These are phyloP conservation scores for Guadua angustifolia DNA, from an alignment of 176 grass and related monocot species.

Conservation along the genomic window DNA sequence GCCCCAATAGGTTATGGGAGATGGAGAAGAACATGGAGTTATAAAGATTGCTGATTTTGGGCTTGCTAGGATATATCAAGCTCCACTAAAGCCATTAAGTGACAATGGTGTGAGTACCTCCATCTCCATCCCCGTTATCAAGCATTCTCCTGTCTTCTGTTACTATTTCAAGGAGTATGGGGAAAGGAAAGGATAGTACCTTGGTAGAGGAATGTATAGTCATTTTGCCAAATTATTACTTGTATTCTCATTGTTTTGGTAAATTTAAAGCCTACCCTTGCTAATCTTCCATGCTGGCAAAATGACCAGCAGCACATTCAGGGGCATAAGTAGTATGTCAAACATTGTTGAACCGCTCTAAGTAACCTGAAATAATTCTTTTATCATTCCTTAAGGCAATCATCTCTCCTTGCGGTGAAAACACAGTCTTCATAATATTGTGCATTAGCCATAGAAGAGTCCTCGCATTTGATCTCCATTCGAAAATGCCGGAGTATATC, in stretches of 20 bases:
- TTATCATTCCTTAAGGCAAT: constrained; percentile 25
- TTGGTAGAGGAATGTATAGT: constrained; percentile 31
- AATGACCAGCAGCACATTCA: constrained; percentile 94
- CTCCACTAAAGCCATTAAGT: constrained; percentile 94
- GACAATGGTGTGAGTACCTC: constrained; percentile 78
- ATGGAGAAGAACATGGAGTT: constrained; percentile 96
- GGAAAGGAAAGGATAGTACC: constrained; percentile 24
- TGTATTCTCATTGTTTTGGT: constrained; percentile 16
- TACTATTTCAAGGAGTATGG: constrained; percentile 15
- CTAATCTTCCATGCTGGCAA: constrained; percentile 87
- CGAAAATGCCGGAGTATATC: constrained; percentile 95
- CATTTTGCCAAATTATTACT: constrained; percentile 15
- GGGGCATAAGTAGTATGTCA: constrained; percentile 86
- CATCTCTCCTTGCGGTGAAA: constrained; percentile 71
- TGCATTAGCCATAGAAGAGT: constrained; percentile 74
- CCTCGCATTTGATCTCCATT: constrained; percentile 92
- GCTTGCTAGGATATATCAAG: constrained; percentile 99
- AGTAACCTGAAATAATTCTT: constrained; percentile 14
- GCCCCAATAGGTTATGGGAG: constrained; percentile 85
- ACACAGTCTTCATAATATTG: constrained; percentile 85
- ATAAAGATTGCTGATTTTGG: constrained; percentile 99
- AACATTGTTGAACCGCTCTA: constrained; percentile 18
- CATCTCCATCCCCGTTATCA: constrained; percentile 6
- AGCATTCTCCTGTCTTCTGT: neutral
- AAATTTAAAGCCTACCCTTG: constrained; percentile 49